Evolutionary conservation across 2,329 filamentous ascomycete species (phyloP).

Genomic region (Didymella keratinophila): DNA sequence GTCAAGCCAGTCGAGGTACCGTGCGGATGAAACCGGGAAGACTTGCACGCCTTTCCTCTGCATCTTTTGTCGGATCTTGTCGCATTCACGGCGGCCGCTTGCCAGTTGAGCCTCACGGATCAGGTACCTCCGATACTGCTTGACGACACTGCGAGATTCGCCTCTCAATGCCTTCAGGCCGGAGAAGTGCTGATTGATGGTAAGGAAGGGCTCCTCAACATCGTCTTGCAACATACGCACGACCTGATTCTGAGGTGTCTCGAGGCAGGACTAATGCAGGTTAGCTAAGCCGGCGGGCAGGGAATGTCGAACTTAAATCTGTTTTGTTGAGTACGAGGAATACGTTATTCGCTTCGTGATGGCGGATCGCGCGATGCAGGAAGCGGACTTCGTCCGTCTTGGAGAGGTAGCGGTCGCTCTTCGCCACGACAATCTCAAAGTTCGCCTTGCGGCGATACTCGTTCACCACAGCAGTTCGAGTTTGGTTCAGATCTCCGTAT

Average conservation of each 20-base stretch:
- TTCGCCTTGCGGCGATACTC: constrained; percentile 16
- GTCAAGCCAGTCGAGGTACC: constrained; percentile 2
- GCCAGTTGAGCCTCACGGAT: constrained; percentile 3
- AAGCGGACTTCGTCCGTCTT: background rate
- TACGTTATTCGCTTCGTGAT: constrained; percentile 10
- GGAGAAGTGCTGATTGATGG: too few species aligned
- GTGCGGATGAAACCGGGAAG: constrained; percentile 13
- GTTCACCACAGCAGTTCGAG: constrained; percentile 21
- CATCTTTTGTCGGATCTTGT: constrained; percentile 4
- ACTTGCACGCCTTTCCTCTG: constrained; percentile 14
- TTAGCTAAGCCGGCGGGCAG: too few species aligned
- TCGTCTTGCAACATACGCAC: background rate
- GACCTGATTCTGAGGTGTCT: background rate
- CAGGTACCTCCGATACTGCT: background rate
- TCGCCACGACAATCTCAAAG: constrained; percentile 22
- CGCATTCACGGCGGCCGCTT: background rate
- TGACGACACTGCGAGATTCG: too few species aligned
- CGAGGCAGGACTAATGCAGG: background rate
- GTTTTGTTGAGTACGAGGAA: constrained; percentile 24
- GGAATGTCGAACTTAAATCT: constrained; percentile 25
- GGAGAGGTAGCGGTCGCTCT: constrained; percentile 8
- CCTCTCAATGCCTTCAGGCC: too few species aligned
- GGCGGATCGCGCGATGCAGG: background rate
- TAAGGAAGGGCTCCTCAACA: background rate
- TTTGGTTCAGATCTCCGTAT: constrained; percentile 26